phyloP scores from a whole-genome alignment of 2,329 filamentous ascomycete species.

The Venturia effusa region DNA sequence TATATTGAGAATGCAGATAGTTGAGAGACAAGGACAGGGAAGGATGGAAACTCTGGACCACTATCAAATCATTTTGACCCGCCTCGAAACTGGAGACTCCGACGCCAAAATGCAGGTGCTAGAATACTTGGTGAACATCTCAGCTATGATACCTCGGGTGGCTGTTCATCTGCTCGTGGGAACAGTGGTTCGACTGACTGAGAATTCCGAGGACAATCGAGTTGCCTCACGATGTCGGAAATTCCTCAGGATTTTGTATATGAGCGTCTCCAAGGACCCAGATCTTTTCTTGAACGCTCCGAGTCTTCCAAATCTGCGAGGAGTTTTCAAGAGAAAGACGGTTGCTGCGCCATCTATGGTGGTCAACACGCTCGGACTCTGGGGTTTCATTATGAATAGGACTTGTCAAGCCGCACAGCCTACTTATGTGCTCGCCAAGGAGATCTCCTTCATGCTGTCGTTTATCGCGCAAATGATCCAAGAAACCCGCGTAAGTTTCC shows the following conservation, averaged over 20 bases:
- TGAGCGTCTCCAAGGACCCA: not conserved
- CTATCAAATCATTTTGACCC: constrained; percentile 1
- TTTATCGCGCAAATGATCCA: not conserved
- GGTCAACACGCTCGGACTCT: constrained; percentile 4
- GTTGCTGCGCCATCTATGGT: constrained; percentile 1
- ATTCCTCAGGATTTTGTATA: not conserved
- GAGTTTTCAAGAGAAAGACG: not conserved
- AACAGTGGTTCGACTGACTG: constrained; percentile 13
- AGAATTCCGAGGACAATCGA: not conserved
- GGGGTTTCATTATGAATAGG: constrained; percentile 2
- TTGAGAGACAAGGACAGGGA: not conserved
- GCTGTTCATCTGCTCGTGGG: constrained; percentile 1
- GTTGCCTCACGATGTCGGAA: not conserved
- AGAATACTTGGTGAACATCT: not conserved
- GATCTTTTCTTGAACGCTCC: not conserved
- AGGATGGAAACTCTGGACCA: not conserved
- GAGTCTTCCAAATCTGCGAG: not conserved
- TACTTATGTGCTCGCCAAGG: not conserved
- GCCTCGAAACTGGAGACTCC: not conserved
- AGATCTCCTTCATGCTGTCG: not conserved
- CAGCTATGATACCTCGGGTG: not conserved
- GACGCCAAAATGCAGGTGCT: constrained; percentile 3
- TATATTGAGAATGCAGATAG: not conserved
- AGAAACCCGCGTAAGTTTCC: not conserved
- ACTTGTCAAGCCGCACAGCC: not conserved